Evolutionary conservation across 1,284 basidiomycete genomes (phyloP).

Genomic region (Coriolopsis trogii): DNA sequence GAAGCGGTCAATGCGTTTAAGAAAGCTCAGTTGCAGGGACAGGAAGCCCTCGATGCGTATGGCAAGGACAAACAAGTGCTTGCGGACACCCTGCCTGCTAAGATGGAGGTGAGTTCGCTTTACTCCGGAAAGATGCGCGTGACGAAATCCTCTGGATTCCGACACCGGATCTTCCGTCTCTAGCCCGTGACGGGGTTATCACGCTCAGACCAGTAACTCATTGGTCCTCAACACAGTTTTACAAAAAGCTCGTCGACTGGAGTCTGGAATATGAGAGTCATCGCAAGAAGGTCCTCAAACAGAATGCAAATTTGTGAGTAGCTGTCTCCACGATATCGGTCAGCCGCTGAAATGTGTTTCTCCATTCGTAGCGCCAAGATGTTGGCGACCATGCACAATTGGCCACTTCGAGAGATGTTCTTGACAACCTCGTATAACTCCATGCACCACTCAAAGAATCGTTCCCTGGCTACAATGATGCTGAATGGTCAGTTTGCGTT

Average conservation of each 20-base stretch:
- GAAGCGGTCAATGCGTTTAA: constrained; percentile 29
- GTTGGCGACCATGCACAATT: too few species aligned
- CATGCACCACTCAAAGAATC: constrained; percentile 23
- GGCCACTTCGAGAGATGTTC: constrained; percentile 24
- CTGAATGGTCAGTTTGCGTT: too few species aligned
- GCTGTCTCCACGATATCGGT: neutral
- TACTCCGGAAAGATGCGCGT: too few species aligned
- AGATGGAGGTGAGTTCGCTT: constrained; percentile 17
- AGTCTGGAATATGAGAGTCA: neutral
- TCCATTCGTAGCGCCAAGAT: too few species aligned
- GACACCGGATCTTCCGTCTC: too few species aligned
- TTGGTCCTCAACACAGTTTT: constrained; percentile 3
- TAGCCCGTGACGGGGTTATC: too few species aligned
- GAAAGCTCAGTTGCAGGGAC: constrained; percentile 16
- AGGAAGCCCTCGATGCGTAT: constrained; percentile 16
- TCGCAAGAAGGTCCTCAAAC: neutral
- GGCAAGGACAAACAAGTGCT: constrained; percentile 16
- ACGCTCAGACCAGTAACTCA: too few species aligned
- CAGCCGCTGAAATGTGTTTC: too few species aligned
- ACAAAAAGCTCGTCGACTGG: constrained; percentile 15
- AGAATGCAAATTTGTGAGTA: constrained; percentile 18
- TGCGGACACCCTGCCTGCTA: constrained; percentile 13
- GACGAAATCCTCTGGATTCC: too few species aligned
- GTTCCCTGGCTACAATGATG: constrained; percentile 18
- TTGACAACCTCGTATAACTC: constrained; percentile 19